Evolutionary conservation across 2,329 filamentous ascomycete species (phyloP).

Genomic region (Capronia americana): DNA sequence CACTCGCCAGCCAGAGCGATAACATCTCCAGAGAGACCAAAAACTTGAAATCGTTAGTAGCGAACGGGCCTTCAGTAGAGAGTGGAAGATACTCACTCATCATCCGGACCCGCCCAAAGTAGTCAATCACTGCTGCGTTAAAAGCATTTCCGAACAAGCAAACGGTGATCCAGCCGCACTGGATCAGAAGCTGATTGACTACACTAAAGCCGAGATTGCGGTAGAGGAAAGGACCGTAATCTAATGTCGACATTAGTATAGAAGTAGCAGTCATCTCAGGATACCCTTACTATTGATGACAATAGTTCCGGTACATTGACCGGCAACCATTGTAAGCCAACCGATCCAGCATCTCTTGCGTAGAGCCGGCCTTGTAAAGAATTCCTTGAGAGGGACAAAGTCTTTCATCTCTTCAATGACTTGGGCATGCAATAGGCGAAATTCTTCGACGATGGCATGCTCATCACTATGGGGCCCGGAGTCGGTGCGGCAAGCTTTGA

Average conservation of each 20-base stretch:
- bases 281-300: slow-evolving; percentile 16
- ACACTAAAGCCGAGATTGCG: slow-evolving; percentile 22
- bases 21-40: slow-evolving; percentile 45
- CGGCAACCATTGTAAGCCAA: slow-evolving; percentile 13
- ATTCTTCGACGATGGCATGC: background rate
- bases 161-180: slow-evolving; percentile 23
- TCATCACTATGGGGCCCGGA: too few species aligned
- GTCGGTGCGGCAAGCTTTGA: too few species aligned
- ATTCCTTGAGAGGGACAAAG: slow-evolving; percentile 11
- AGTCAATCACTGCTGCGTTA: slow-evolving; percentile 46
- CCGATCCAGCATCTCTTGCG: slow-evolving; percentile 21
- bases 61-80: too few species aligned
- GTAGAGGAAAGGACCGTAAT: slow-evolving; percentile 32
- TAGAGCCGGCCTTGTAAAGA: slow-evolving; percentile 20
- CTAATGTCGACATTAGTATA: background rate
- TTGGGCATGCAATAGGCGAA: slow-evolving; percentile 6
- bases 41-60: background rate
- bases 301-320: slow-evolving; percentile 14
- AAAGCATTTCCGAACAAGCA: slow-evolving; percentile 32
- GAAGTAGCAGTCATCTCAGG: too few species aligned
- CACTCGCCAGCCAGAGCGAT: slow-evolving; percentile 43
- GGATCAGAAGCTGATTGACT: slow-evolving; percentile 20
- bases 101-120: slow-evolving; percentile 45
- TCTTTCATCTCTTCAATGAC: slow-evolving; percentile 12
- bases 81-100: too few species aligned